Percentiles rank a stretch among this genome's conserved stretches.
phyloP scores from a whole-genome alignment of 805 yeast species.

The Candida ascalaphidarum region DNA sequence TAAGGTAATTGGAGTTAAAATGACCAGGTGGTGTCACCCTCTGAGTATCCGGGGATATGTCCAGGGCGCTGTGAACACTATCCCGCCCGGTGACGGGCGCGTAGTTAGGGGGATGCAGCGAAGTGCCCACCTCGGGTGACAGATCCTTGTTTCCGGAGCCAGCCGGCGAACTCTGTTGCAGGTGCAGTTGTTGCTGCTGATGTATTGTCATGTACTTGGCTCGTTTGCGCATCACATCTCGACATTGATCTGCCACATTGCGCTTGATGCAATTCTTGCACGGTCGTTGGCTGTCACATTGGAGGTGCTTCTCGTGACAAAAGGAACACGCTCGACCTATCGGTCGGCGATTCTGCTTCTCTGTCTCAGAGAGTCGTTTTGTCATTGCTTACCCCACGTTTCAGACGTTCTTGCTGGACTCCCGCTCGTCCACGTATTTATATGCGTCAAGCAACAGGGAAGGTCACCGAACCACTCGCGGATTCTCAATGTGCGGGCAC shows the following conservation, averaged over 20 bases:
- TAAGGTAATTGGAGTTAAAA: slow-evolving; percentile 36
- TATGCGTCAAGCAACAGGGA: too few relatives aligned
- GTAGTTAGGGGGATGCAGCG: slow-evolving; percentile 3
- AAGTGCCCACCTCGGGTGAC: slow-evolving; percentile 1
- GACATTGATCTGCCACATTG: slow-evolving; percentile 45
- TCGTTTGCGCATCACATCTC: slow-evolving; percentile 48
- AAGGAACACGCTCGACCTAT: slow-evolving; percentile 63
- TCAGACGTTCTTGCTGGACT: too few relatives aligned
- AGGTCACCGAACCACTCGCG: too few relatives aligned
- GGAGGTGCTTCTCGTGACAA: slow-evolving; percentile 67
- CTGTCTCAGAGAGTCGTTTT: slow-evolving; percentile 44
- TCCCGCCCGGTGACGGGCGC: too few relatives aligned
- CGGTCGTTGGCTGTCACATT: slow-evolving; percentile 63
- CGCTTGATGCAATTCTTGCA: slow-evolving; percentile 65
- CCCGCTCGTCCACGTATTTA: too few relatives aligned
- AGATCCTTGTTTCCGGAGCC: not conserved
- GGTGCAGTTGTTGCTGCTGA: not conserved
- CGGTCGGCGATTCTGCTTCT: slow-evolving; percentile 50
- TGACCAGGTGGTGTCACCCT: too few relatives aligned
- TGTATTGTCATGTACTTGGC: slow-evolving; percentile 27
- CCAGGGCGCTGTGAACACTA: too few relatives aligned
- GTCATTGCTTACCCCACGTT: too few relatives aligned
- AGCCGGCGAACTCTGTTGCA: not conserved
- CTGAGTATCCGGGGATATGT: too few relatives aligned
- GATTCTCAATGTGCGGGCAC: too few relatives aligned